These are phyloP conservation scores for Botrytis squamosa DNA, from an alignment of 2,329 filamentous ascomycete genomes.

Conservation along the genomic window DNA sequence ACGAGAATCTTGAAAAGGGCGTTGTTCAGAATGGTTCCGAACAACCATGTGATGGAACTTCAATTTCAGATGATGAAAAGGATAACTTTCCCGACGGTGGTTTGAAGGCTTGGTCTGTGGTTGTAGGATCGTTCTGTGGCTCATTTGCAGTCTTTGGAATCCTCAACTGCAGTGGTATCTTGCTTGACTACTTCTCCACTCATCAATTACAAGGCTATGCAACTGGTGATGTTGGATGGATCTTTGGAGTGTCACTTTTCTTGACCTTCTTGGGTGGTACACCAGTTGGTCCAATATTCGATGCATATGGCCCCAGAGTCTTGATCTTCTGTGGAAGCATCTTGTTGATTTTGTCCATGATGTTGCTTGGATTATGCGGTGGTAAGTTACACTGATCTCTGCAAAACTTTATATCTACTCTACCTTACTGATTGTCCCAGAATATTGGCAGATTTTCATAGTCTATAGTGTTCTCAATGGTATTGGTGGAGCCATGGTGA, in stretches of 20 bases:
- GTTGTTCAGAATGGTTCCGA: conserved; percentile 17
- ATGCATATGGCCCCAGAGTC: conserved; percentile 59
- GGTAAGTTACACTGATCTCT: conserved; percentile 37
- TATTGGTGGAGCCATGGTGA: conserved; percentile 61
- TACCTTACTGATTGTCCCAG: conserved; percentile 30
- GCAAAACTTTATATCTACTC: neutral
- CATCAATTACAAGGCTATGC: conserved; percentile 59
- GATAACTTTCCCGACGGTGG: conserved; percentile 65
- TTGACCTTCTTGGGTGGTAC: conserved; percentile 68
- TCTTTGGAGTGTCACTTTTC: conserved; percentile 64
- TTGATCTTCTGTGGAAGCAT: conserved; percentile 37
- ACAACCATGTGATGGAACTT: conserved; percentile 25
- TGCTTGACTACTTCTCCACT: conserved; percentile 59
- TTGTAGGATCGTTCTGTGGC: conserved; percentile 63
- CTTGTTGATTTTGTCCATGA: conserved; percentile 37
- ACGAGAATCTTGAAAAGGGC: conserved; percentile 23
- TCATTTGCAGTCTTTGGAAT: conserved; percentile 61
- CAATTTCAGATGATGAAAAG: conserved; percentile 30
- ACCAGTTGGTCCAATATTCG: conserved; percentile 69
- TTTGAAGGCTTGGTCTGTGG: conserved; percentile 61
- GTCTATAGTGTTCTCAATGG: conserved; percentile 63
- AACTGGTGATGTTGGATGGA: conserved; percentile 55
- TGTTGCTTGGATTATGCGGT: conserved; percentile 59
- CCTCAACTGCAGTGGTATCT: conserved; percentile 50
- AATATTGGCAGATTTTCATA: conserved; percentile 70